These are phyloP conservation scores for Erodium trifolium DNA, from an alignment of 441 rosid genomes.

Conservation along the genomic window DNA sequence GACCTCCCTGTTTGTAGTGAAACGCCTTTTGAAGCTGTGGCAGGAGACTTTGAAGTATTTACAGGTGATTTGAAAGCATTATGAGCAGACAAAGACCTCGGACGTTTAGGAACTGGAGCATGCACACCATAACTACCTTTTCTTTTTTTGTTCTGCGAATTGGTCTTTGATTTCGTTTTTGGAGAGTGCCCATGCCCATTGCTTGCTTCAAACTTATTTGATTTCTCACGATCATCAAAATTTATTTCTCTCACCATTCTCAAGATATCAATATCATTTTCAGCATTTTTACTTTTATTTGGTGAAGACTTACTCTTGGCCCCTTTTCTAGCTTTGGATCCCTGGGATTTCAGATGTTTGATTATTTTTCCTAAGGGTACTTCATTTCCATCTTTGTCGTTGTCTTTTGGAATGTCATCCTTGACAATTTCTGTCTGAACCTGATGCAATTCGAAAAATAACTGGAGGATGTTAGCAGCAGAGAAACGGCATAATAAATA, in stretches of 20 bases:
- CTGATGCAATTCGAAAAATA: slow-evolving; percentile 32
- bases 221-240: slow-evolving; percentile 46
- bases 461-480: slow-evolving; percentile 19
- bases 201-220: slow-evolving; percentile 65
- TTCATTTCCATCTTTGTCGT: slow-evolving; percentile 63
- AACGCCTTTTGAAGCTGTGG: slow-evolving; percentile 30
- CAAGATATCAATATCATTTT: slow-evolving; percentile 74
- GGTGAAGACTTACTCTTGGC: slow-evolving; percentile 43
- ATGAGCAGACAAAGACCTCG: slow-evolving; percentile 55
- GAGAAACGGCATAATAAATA: slow-evolving; percentile 33
- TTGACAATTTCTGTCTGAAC: slow-evolving; percentile 36
- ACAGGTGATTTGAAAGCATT: slow-evolving; percentile 45
- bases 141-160: slow-evolving; percentile 43
- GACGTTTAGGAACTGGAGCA: slow-evolving; percentile 64
- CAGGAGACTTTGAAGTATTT: slow-evolving; percentile 30
- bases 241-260: slow-evolving; percentile 94
- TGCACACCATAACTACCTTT: slow-evolving; percentile 43
- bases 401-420: slow-evolving; percentile 25
- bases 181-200: slow-evolving; percentile 66
- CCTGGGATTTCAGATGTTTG: slow-evolving; percentile 61
- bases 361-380: slow-evolving; percentile 73
- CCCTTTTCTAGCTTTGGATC: slow-evolving; percentile 47
- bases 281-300: slow-evolving; percentile 43
- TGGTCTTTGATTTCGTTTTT: slow-evolving; percentile 34
- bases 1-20: slow-evolving; percentile 23